Base-by-base conservation (phyloP, 176 grass and related monocot genomes). In the Musa troglodytarum region DNA sequence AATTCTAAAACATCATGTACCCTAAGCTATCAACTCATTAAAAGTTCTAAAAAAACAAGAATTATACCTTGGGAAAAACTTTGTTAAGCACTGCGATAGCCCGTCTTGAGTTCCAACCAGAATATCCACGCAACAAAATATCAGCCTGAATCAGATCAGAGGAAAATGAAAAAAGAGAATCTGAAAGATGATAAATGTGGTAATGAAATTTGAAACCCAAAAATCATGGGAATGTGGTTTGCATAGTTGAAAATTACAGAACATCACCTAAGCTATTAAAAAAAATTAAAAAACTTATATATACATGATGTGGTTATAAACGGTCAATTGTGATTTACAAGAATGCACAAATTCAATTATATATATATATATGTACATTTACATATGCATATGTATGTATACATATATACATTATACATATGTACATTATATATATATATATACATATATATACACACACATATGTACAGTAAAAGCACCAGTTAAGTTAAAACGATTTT, bases 51-150 rank as follows among this genome's bases (percentile, higher is more conserved):
- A 59, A 50, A 19, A 22, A 22, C n/a, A 50, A n/a, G 50, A 9
- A 4, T 70, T 14, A 26, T 58, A 65, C 79, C 68, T 73, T 72
- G 21, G 72, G 62, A 69, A 82, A 69, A 43, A 82, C 50, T 66
- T 50, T 54, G 13, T 50, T 23, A 68, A 82, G 61, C 14, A 82
- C 80, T 64, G 68, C 29, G 54, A 82, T 23, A 63, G 49, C 79
- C 2, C 74, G 80, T 50, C 56, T 75, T 11, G 80, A 82, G 71
- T 74, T 81, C 78, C 78, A 80, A 62, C 78, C 78, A 53, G 49
- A 11, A 80, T 80, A 80, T 19, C 78, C 78, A 53, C 78, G 78
- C 23, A 80, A 59, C 23, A 80, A 1, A 56, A 80, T 62, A 73
- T 80, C 78, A 49, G 78, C 78, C 78, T 80, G 43, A 70, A 70